Percentiles rank a stretch among this genome's conserved stretches.
phyloP scores from a whole-genome alignment of 1,284 basidiomycete species.

The Malassezia japonica region DNA sequence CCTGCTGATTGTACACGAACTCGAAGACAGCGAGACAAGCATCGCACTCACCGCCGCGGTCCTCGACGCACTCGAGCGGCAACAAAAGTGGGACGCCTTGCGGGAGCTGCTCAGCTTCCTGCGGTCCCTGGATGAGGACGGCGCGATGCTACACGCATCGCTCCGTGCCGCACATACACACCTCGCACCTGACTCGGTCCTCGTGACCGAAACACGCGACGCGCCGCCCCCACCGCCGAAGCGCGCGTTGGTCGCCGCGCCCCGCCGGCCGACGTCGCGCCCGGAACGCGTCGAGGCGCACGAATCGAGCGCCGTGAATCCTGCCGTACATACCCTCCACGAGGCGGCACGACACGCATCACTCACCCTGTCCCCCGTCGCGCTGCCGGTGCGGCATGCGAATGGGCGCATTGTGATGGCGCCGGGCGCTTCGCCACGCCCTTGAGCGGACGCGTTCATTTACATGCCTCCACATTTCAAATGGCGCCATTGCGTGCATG shows the following conservation, averaged over 20 bases:
- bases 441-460: no score
- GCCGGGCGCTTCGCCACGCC: not conserved
- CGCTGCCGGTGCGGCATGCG: not conserved
- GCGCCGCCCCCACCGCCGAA: not conserved
- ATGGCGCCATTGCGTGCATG: no score
- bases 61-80: not conserved
- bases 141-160: not conserved
- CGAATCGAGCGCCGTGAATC: not conserved
- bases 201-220: not conserved
- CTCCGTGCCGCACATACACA: not conserved
- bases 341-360: constrained; percentile 14
- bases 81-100: not conserved
- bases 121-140: constrained; percentile 3
- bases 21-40: constrained; percentile 66
- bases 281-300: not conserved
- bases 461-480: no score
- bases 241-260: not conserved
- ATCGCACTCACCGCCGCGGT: constrained; percentile 55
- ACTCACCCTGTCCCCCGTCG: constrained; percentile 7
- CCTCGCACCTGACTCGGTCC: not conserved
- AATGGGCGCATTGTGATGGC: constrained; percentile 17
- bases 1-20: constrained; percentile 79
- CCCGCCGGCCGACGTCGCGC: not conserved
- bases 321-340: constrained; percentile 2
- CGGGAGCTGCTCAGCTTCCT: constrained; percentile 9